Percentiles rank a stretch among this genome's conserved stretches.
Evolutionary conservation across 371 early-diverging fungal species (phyloP).

Genomic region (Rhizopus delemar): DNA sequence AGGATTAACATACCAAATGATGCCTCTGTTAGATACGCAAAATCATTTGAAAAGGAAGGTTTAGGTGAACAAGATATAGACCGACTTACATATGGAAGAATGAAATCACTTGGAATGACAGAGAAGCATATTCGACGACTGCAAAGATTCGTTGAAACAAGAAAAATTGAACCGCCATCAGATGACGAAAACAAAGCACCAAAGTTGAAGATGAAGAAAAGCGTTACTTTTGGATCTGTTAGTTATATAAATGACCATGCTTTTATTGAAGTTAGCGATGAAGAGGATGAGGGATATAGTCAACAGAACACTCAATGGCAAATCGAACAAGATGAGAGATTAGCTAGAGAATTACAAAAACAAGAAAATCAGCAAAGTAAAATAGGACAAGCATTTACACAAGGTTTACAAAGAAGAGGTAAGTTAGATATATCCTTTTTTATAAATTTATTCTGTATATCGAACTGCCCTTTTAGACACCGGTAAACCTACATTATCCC

Average conservation of each 20-base stretch:
- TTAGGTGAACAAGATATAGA: conserved; percentile 73
- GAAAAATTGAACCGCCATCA: conserved; percentile 38
- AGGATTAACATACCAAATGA: conserved; percentile 71
- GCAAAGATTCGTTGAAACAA: conserved; percentile 58
- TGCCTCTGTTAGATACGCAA: conserved; percentile 74
- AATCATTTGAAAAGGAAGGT: conserved; percentile 75
- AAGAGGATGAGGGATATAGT: conserved; percentile 7
- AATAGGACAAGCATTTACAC: conserved; percentile 2
- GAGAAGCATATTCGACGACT: conserved; percentile 86
- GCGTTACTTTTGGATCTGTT: conserved; percentile 47
- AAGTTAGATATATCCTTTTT: not conserved
- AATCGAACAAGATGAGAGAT: conserved; percentile 68
- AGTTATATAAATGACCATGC: conserved; percentile 42
- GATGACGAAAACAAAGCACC: conserved; percentile 36
- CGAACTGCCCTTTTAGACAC: conserved; percentile 20
- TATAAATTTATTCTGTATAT: too few relatives aligned
- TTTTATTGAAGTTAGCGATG: conserved; percentile 2
- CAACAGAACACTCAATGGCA: conserved; percentile 34
- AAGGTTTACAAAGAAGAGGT: conserved; percentile 40
- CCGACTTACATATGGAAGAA: conserved; percentile 68
- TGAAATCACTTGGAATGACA: conserved; percentile 75
- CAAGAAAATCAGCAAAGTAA: conserved; percentile 35
- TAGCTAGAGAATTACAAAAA: conserved; percentile 81
- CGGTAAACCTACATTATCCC: conserved; percentile 45
- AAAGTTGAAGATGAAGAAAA: conserved; percentile 37